These are phyloP conservation scores for Carex scoparia DNA, from an alignment of 176 grass and related monocot genomes.

Conservation along the genomic window DNA sequence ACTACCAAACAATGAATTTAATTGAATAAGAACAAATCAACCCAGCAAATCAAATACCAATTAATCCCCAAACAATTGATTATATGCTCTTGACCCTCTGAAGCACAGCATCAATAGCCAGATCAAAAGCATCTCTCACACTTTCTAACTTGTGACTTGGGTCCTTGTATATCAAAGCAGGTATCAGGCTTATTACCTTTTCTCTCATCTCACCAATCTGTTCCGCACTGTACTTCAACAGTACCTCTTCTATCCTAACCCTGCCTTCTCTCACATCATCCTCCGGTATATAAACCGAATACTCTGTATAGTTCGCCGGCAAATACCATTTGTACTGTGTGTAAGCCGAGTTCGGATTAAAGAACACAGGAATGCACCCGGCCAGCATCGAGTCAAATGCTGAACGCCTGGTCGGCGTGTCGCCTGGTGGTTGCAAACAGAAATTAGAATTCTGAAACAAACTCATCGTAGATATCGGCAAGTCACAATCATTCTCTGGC, in stretches of 20 bases:
- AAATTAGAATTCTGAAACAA: slow-evolving; percentile 72
- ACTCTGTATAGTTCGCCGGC: slow-evolving; percentile 41
- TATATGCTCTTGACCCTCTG: slow-evolving; percentile 37
- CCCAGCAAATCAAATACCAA: not conserved
- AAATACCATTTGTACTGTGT: slow-evolving; percentile 75
- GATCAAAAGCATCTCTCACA: slow-evolving; percentile 65
- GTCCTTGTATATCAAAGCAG: slow-evolving; percentile 47
- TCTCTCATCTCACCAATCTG: slow-evolving; percentile 45
- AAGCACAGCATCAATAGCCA: slow-evolving; percentile 46
- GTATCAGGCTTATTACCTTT: slow-evolving; percentile 44
- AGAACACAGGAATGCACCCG: slow-evolving; percentile 79
- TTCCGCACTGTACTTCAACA: slow-evolving; percentile 28
- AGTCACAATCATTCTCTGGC: slow-evolving; percentile 39
- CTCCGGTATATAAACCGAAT: slow-evolving; percentile 66
- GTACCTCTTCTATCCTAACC: slow-evolving; percentile 47
- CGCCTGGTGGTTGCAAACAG: slow-evolving; percentile 61
- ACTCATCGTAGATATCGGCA: slow-evolving; percentile 35
- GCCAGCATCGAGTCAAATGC: slow-evolving; percentile 70
- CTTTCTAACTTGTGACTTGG: slow-evolving; percentile 40
- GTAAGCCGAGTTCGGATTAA: slow-evolving; percentile 64
- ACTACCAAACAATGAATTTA: slow-evolving; percentile 10
- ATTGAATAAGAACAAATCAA: not conserved
- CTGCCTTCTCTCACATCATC: slow-evolving; percentile 40
- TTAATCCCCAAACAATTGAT: not conserved
- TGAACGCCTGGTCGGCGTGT: slow-evolving; percentile 36